Percentiles rank a stretch among this genome's conserved stretches.
Conservation (phyloP, 179 eudicot genomes). For the Heliamphora pulchella region DNA sequence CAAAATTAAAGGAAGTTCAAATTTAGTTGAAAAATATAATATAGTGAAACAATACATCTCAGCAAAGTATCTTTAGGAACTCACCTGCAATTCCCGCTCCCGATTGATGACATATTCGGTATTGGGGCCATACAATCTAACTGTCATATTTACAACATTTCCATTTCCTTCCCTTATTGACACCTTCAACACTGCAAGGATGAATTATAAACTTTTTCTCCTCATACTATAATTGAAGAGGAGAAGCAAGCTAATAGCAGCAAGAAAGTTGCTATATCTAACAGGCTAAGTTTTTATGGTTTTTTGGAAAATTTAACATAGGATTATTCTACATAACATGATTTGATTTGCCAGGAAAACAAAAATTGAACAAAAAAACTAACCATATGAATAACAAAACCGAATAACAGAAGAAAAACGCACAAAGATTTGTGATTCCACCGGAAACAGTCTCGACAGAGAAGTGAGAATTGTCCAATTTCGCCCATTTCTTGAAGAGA, state of each 20-base stretch:
- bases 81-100: constrained; percentile 73
- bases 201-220: background rate
- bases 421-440: constrained; percentile 88
- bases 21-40: background rate
- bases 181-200: constrained; percentile 78
- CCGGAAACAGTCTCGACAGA: constrained; percentile 67
- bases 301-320: background rate
- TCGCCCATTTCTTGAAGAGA: constrained; percentile 74
- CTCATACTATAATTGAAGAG: background rate
- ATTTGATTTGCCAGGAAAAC: background rate
- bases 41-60: background rate
- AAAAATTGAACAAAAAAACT: background rate
- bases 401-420: constrained; percentile 24
- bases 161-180: constrained; percentile 59
- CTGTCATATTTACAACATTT: constrained; percentile 38
- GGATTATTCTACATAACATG: background rate
- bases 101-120: constrained; percentile 89
- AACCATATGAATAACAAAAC: background rate
- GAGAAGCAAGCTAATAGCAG: background rate
- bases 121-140: constrained; percentile 91
- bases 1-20: background rate
- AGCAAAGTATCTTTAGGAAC: constrained; percentile 14
- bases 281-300: background rate
- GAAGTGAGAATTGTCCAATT: constrained; percentile 66
- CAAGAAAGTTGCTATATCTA: background rate